Base-by-base conservation (phyloP, 306 rosid genomes). In the Rubus parviflorus region DNA sequence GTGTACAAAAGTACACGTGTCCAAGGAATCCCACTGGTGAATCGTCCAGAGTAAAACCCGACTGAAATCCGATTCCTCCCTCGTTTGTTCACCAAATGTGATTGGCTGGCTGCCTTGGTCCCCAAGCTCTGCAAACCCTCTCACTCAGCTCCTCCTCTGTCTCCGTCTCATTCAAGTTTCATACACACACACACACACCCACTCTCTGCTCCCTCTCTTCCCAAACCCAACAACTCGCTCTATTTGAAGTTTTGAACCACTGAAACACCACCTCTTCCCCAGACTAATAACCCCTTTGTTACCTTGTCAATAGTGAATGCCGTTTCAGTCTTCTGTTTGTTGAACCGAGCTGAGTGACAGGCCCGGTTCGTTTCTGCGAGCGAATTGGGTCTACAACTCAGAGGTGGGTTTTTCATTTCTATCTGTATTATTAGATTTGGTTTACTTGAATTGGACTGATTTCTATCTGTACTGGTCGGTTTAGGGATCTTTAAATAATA, bases 371-470 rank as follows among this genome's bases (percentile, higher is more conserved):
- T 37, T 38, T 69, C 52, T 71, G 22, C 19, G 65, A 23, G 22
- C 19, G 65, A 23, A 48, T 56, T 71, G 68, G 77, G 68, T 81
- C 70, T 67, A 19, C 13, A 19, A 38, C 45, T 81, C 22, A 53
- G 6, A 52, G 57, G 22, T 52, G 8, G 20, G 57, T 17, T 16
- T 4, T 46, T 47, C 17, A 13, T 47, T 3, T 47, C 4, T 12
- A 13, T 47, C 5, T 3, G 15, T 10, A 5, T 22, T 0, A 4
- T 57, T 22, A 22, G 30, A 9, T 56, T 54, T 56, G 1, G 8
- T 56, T n/a, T 17, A 6, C 22, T 56, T 20, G 62, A 56, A 8
- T 9, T 19, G 25, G 60, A 7, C n/a, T 53, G 60, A 30, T 1
- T 30, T 30, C 2, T 30, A 30, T 30, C 35, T 30, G 35, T 0